Conservation (phyloP, 768 basidiomycete species). For the Crassisporium funariophilum region DNA sequence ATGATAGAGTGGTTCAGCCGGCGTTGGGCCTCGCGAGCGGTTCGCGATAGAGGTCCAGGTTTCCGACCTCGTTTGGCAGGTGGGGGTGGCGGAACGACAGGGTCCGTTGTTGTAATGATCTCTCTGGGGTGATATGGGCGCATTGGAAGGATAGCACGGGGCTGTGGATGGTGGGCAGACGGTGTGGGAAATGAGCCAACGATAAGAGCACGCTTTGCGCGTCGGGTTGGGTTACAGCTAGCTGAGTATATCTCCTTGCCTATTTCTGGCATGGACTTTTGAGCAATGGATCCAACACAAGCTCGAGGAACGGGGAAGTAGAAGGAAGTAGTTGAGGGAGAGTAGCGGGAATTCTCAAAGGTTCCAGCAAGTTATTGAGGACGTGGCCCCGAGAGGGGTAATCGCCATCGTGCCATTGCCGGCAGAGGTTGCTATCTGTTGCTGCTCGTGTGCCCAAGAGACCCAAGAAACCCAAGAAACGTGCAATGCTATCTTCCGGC, state of each 20-base stretch:
- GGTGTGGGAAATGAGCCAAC: slow-evolving; percentile 9
- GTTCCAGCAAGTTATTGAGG: background rate
- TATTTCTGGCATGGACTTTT: slow-evolving; percentile 15
- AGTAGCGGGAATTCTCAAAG: too few relatives aligned
- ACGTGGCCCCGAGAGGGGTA: background rate
- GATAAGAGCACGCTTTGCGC: slow-evolving; percentile 34
- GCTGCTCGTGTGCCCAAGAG: slow-evolving; percentile 34
- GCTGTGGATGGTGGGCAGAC: slow-evolving; percentile 10
- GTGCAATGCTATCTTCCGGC: slow-evolving; percentile 22
- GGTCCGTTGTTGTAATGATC: slow-evolving; percentile 10
- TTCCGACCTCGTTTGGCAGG: slow-evolving; percentile 70
- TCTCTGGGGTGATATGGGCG: slow-evolving; percentile 15
- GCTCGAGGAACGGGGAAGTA: slow-evolving; percentile 1
- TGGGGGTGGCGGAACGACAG: slow-evolving; percentile 12
- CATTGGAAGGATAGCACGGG: slow-evolving; percentile 28
- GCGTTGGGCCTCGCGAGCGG: slow-evolving; percentile 81
- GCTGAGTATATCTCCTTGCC: slow-evolving; percentile 30
- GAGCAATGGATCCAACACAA: too few relatives aligned
- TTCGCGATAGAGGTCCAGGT: slow-evolving; percentile 70
- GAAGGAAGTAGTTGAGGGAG: background rate
- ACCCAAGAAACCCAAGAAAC: too few relatives aligned
- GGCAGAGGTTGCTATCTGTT: slow-evolving; percentile 4
- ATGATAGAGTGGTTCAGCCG: slow-evolving; percentile 95
- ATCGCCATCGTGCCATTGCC: background rate
- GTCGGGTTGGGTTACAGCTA: slow-evolving; percentile 40